Percentiles rank a stretch among this genome's conserved stretches.
These are phyloP conservation scores for Fusarium solani-melongenae DNA, from an alignment of 2,329 filamentous ascomycete species.

Conservation along the genomic window DNA sequence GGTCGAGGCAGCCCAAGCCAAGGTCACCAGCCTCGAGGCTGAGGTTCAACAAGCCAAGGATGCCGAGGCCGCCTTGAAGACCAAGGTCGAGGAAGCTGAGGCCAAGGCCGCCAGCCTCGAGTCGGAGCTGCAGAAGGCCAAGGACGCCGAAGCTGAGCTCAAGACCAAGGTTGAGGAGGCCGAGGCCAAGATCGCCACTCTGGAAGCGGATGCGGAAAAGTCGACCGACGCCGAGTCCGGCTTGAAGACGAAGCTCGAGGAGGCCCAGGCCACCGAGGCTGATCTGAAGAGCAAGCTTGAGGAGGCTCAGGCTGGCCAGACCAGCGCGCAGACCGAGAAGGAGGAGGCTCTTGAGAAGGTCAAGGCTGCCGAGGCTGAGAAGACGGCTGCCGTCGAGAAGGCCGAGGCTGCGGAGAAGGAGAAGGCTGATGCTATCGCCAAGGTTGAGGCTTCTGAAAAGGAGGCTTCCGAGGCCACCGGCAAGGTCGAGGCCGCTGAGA, in stretches of 20 bases:
- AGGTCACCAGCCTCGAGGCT: constrained; percentile 6
- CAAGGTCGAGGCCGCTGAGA: constrained; percentile 4
- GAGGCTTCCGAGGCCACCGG: constrained; percentile 19
- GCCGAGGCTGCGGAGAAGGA: background rate
- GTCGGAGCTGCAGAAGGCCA: constrained; percentile 17
- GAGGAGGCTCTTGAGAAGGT: constrained; percentile 10
- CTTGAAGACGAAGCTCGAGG: constrained; percentile 28
- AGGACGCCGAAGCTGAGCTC: constrained; percentile 13
- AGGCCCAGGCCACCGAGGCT: constrained; percentile 21
- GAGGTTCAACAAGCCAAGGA: constrained; percentile 13
- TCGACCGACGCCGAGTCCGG: constrained; percentile 13
- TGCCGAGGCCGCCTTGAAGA: constrained; percentile 14
- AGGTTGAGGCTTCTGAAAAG: background rate
- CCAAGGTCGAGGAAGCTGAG: constrained; percentile 30
- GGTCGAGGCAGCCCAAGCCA: constrained; percentile 19
- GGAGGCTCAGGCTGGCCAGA: constrained; percentile 28
- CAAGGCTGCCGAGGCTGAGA: background rate
- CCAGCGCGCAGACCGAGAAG: constrained; percentile 24
- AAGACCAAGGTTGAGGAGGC: constrained; percentile 28
- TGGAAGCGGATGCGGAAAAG: constrained; percentile 15
- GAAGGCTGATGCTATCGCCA: background rate
- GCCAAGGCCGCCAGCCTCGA: constrained; percentile 5
- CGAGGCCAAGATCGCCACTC: constrained; percentile 9
- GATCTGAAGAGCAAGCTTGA: constrained; percentile 35
- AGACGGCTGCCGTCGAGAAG: background rate